phyloP scores from a whole-genome alignment of 345 rosid species.

The Eucalyptus coolabah region DNA sequence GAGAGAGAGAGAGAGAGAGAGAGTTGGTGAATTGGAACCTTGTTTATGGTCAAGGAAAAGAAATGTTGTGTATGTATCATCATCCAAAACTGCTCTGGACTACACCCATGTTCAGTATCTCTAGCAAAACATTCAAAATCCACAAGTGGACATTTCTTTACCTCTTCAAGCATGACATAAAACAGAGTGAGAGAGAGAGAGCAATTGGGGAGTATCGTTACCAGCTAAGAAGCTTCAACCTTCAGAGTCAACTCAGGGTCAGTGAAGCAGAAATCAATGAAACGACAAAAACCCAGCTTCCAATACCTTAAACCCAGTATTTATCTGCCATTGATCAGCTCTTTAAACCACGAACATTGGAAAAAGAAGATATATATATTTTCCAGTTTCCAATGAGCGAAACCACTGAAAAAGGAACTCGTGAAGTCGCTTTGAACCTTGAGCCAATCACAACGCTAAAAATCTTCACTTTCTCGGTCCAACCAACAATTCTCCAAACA shows the following conservation, averaged over 20 bases:
- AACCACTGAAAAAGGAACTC: background rate
- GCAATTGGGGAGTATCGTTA: background rate
- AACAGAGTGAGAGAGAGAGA: background rate
- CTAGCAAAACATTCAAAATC: background rate
- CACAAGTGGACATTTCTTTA: background rate
- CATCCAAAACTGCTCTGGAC: background rate
- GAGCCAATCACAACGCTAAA: conserved; percentile 2
- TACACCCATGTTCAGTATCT: background rate
- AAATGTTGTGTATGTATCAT: too few species aligned
- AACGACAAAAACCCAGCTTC: background rate
- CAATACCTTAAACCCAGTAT: background rate
- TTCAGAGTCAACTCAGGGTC: background rate
- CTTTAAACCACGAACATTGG: background rate
- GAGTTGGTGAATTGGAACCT: too few species aligned
- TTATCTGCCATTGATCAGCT: background rate
- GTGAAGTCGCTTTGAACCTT: background rate
- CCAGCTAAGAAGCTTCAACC: background rate
- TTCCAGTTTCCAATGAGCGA: background rate
- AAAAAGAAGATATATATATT: background rate
- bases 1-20: too few species aligned
- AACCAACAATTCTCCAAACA: background rate
- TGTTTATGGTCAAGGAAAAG: too few species aligned
- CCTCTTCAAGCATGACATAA: background rate
- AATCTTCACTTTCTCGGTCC: background rate
- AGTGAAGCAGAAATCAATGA: background rate